Evolutionary conservation across 2,329 filamentous ascomycete genomes (phyloP).

Genomic region (Aphanoascus verrucosus): DNA sequence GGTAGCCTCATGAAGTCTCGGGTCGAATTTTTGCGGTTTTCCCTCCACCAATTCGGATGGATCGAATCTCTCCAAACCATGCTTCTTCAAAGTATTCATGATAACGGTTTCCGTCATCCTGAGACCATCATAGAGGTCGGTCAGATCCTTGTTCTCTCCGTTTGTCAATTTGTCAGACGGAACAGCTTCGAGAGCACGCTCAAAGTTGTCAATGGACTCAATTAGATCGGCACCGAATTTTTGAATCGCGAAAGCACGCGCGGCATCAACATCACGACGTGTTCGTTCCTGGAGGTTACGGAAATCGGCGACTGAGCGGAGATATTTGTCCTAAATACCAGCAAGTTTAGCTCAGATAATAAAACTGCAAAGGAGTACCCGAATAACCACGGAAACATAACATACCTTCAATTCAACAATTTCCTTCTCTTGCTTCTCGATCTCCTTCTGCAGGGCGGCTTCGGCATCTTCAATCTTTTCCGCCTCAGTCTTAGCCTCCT

Average conservation of each 20-base stretch:
- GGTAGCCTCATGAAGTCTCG: slow-evolving; percentile 90
- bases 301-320: slow-evolving; percentile 91
- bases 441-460: slow-evolving; percentile 50
- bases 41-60: slow-evolving; percentile 44
- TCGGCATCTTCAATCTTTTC: slow-evolving; percentile 29
- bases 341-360: neutral
- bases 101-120: slow-evolving; percentile 92
- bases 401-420: slow-evolving; percentile 74
- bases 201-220: slow-evolving; percentile 92
- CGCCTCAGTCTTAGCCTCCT: slow-evolving; percentile 33
- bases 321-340: slow-evolving; percentile 68
- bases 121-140: slow-evolving; percentile 73
- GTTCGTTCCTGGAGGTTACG: slow-evolving; percentile 95
- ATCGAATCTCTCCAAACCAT: slow-evolving; percentile 82
- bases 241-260: slow-evolving; percentile 88
- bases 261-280: slow-evolving; percentile 74
- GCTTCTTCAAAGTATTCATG: slow-evolving; percentile 80
- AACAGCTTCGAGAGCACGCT: slow-evolving; percentile 76
- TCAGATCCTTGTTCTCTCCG: slow-evolving; percentile 57
- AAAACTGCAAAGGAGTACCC: neutral
- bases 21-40: slow-evolving; percentile 77
- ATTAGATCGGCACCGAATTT: slow-evolving; percentile 88
- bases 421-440: slow-evolving; percentile 63
- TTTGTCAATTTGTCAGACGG: slow-evolving; percentile 60
- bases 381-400: slow-evolving; percentile 4